Evolutionary conservation across 495 filamentous ascomycete genomes (phyloP).

Genomic region (Penicillium diatomitis): DNA sequence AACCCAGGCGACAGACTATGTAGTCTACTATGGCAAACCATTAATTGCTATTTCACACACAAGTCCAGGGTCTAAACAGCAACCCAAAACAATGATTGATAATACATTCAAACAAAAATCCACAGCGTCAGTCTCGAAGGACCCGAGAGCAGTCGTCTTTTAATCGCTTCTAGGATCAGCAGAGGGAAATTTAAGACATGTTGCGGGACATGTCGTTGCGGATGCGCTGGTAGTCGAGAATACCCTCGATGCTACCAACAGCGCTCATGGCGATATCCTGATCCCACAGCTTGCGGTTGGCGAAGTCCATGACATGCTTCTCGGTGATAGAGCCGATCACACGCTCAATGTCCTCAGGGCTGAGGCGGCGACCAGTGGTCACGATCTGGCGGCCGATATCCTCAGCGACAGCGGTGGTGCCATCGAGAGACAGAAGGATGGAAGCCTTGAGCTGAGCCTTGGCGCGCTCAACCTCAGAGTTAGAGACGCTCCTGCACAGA

Average conservation of each 20-base stretch:
- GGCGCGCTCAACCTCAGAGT: slow-evolving; percentile 91
- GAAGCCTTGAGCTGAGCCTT: slow-evolving; percentile 99
- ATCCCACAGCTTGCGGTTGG: slow-evolving; percentile 87
- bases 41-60: slow-evolving; percentile 32
- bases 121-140: slow-evolving; percentile 2
- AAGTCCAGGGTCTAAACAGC: slow-evolving; percentile 21
- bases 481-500: slow-evolving; percentile 73
- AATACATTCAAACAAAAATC: slow-evolving; percentile 26
- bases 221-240: slow-evolving; percentile 83
- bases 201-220: slow-evolving; percentile 87
- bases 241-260: slow-evolving; percentile 83
- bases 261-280: slow-evolving; percentile 90
- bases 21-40: slow-evolving; percentile 30
- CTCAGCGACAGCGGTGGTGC: slow-evolving; percentile 92
- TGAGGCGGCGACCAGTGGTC: slow-evolving; percentile 87
- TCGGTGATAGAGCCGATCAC: slow-evolving; percentile 79
- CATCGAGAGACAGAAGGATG: slow-evolving; percentile 91
- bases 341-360: slow-evolving; percentile 87
- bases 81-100: slow-evolving; percentile 30
- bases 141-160: slow-evolving; percentile 10
- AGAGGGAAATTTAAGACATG: slow-evolving; percentile 29
- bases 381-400: slow-evolving; percentile 98
- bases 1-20: slow-evolving; percentile 17
- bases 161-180: slow-evolving; percentile 12
- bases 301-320: slow-evolving; percentile 96